Base-by-base conservation (phyloP, 495 filamentous ascomycete genomes). In the Neurospora sp. region DNA sequence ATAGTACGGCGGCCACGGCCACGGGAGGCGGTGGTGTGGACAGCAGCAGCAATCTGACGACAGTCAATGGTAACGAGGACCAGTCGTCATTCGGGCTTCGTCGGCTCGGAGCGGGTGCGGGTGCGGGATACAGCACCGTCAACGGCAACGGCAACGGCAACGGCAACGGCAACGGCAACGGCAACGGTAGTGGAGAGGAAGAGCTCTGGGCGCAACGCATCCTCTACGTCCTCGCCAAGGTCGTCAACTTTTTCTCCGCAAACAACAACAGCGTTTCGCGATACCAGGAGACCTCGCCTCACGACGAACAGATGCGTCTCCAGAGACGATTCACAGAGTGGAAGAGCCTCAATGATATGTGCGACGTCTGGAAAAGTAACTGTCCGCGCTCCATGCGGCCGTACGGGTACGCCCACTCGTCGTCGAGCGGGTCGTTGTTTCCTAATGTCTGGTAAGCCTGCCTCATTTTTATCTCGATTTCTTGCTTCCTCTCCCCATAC, bases 171-270 rank as follows among this genome's bases (percentile, higher is more conserved):
- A 31, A 31, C 27, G 86, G 91, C 23, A 90, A 88, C 18, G 93
- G 92, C 74, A 85, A 92, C 60, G 85, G 85, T 35, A 90, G 91
- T 71, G 86, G 85, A 6, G 85, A 88, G 42, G 94, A 97, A 80
- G 94, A 97, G 74, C 77, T 92, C n/a, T 99, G 96, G 96, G 90
- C 92, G 8, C 90, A 97, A 79, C 89, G 93, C 38, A 96, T 98
- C 71, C 85, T 97, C 40, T 98, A 94, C 80, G 91, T 97, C 74
- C 87, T 97, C 62, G 95, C 92, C 49, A 98, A 97, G 79, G 88
- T 97, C 41, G 87, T 89, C 71, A 95, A 95, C 78, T 95, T 97
- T 79, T 90, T 91, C 39, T 90, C 91, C 16, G 27, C 54, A 62
- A 62, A 60, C 14, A 62, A 35, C 54, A 62, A 62, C 27, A 88